phyloP scores from a whole-genome alignment of 805 yeast genomes.

The Kazachstania psychrophila region DNA sequence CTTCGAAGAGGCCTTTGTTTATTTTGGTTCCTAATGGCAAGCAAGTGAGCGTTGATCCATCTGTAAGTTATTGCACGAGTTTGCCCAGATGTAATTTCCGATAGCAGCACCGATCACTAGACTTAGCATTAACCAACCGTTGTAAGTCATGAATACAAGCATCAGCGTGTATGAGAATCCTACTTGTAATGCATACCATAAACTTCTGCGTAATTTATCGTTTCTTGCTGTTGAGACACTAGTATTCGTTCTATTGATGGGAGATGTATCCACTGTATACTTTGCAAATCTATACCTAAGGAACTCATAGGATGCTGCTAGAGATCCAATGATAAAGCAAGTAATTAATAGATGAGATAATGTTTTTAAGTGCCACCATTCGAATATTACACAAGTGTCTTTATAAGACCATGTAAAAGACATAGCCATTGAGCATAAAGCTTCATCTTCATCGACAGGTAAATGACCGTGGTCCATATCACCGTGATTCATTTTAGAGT shows the following conservation, averaged over 20 bases:
- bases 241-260: neutral
- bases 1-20: too few relatives aligned
- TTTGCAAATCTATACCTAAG: conserved; percentile 16
- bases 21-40: conserved; percentile 18
- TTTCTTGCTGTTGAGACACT: neutral
- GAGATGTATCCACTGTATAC: neutral
- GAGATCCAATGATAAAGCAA: conserved; percentile 37
- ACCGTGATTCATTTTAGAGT: conserved; percentile 10
- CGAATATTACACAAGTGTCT: conserved; percentile 62
- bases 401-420: conserved; percentile 70
- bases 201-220: conserved; percentile 29
- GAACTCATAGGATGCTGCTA: conserved; percentile 56
- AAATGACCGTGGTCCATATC: neutral
- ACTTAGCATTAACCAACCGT: conserved; percentile 75
- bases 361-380: conserved; percentile 71
- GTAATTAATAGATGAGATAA: conserved; percentile 43
- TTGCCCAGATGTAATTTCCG: conserved; percentile 55
- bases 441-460: neutral
- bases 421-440: conserved; percentile 43
- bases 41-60: conserved; percentile 12
- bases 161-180: conserved; percentile 62
- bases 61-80: conserved; percentile 18
- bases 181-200: conserved; percentile 54
- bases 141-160: conserved; percentile 81
- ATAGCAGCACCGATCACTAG: conserved; percentile 62